Base-by-base conservation (phyloP, 2,329 filamentous ascomycete genomes). In the Aspergillus chevalieri region DNA sequence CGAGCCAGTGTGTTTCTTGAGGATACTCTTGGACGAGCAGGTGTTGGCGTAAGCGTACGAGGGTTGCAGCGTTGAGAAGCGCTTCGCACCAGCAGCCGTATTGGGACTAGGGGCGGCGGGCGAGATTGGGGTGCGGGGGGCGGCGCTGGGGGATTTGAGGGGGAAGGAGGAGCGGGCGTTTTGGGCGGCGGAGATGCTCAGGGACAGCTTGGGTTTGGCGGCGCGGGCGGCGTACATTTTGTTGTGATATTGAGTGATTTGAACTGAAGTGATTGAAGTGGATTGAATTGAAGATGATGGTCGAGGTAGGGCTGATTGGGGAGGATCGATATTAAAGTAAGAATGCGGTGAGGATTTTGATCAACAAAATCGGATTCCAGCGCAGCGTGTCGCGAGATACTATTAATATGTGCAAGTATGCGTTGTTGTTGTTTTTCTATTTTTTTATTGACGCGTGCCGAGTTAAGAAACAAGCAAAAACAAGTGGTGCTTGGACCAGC, bases 11-110 rank as follows among this genome's bases (percentile, higher is more conserved):
- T 65, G 60, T 59, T 74, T 75, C 65, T 76, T 76, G 49, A 76
- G 67, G 48, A 77, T 76, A 56, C 73, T 72, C 62, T 74, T 74
- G 19, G 71, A 68, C 1, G 68, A 67, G 57, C 72, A 70, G 17
- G 67, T 63, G 58, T 76, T 75, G 53, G 59, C 61, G 56, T 77
- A 77, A 24, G 63, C 56, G 54, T 73, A 74, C 26, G 62, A 64
- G 19, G 70, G 66, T 36, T 73, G 65, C 47, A 66, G 63, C 42
- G 70, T 66, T 15, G 70, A 69, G 58, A 71, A 70, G n/a, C 72
- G 74, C 55, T 66, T 65, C 48, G 60, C 59, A 22, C 67, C 68
- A 4, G 74, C 73, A 47, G 70, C 74, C 12, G 67, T 58, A 6
- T n/a, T n/a, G 4, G 36, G 36, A 8, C 36, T 39, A 21, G 38